A percentile compares a stretch with the other conserved stretches of the same genome.
phyloP scores from a whole-genome alignment of 2,329 filamentous ascomycete genomes.

The Cadophora sp. region DNA sequence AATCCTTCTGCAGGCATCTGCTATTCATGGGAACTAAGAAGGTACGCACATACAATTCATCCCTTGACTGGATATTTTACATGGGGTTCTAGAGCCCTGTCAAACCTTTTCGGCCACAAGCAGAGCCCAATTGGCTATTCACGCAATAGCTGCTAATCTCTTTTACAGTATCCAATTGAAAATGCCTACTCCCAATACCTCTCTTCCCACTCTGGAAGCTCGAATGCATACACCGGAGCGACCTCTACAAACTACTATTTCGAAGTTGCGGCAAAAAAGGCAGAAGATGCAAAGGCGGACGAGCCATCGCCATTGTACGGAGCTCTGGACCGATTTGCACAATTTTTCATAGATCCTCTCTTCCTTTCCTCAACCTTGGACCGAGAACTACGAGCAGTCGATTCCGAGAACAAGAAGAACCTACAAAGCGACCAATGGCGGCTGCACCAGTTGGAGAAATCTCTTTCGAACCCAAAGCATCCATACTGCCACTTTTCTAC shows the following conservation, averaged over 20 bases:
- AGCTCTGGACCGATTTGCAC: constrained; percentile 75
- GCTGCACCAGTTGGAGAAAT: constrained; percentile 73
- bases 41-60: constrained; percentile 48
- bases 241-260: constrained; percentile 99
- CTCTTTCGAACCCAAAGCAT: constrained; percentile 71
- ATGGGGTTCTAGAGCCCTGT: not conserved
- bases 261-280: constrained; percentile 85
- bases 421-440: constrained; percentile 76
- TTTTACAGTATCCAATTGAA: constrained; percentile 78
- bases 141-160: constrained; percentile 28
- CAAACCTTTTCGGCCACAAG: not conserved
- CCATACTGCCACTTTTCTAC: constrained; percentile 79
- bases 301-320: constrained; percentile 72
- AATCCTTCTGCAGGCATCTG: constrained; percentile 53
- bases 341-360: constrained; percentile 76
- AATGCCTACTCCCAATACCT: constrained; percentile 97
- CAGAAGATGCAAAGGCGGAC: constrained; percentile 65
- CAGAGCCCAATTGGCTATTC: not conserved
- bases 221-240: constrained; percentile 92
- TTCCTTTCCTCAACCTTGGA: constrained; percentile 75
- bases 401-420: constrained; percentile 84
- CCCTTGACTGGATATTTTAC: not conserved
- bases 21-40: constrained; percentile 99
- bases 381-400: constrained; percentile 73
- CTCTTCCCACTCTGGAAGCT: constrained; percentile 85